Evolutionary conservation across 108 stramenopile species (phyloP), one percentile per base, ranked within the genome.

Genomic region (Conticribra weissflogii): DNA sequence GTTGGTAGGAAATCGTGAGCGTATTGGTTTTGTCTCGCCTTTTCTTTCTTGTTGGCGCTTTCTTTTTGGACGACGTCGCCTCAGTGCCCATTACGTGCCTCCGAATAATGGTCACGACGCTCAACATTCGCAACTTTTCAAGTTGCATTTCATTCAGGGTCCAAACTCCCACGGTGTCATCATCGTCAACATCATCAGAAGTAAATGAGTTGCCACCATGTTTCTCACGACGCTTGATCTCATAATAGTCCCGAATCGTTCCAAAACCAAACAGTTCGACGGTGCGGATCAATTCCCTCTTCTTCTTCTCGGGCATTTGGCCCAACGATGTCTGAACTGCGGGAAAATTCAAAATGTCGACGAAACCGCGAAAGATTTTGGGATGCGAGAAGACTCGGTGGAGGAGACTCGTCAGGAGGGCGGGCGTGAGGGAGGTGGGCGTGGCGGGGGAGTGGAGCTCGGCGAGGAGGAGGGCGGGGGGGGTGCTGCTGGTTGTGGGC

Each of bases 41-140:
- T 30, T 28, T 62, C 24, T 59, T 63, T 19, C n/a, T 63, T 28
- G 51, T 22, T 41, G 17, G 16, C 22, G 19, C n/a, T 56, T 28
- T 57, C 22, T 22, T 46, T 15, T 41, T 41, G 17, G 19, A 0
- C 27, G 2, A 1, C 21, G 16, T 41, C 14, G 21, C 45, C n/a
- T 18, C 18, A 18, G 2, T 23, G 23, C 47, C 48, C 33, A 50
- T 32, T 0, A 69, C 64, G 19, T 60, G 63, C 16, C 44, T 5
- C 28, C 60, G 52, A 7, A 46, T 59, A 31, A 79, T 52, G 54
- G 56, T 73, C n/a, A 74, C 72, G 14, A 79, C 72, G 19, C 56
- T 79, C 56, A 79, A 71, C 66, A 74, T 67, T 25, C 72, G 36
- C 72, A 79, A 68, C 54, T 79, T 79, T 1, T 67, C 78, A 44